Evolutionary conservation across 179 eudicot species (phyloP).

Genomic region (Corrigiola litoralis): DNA sequence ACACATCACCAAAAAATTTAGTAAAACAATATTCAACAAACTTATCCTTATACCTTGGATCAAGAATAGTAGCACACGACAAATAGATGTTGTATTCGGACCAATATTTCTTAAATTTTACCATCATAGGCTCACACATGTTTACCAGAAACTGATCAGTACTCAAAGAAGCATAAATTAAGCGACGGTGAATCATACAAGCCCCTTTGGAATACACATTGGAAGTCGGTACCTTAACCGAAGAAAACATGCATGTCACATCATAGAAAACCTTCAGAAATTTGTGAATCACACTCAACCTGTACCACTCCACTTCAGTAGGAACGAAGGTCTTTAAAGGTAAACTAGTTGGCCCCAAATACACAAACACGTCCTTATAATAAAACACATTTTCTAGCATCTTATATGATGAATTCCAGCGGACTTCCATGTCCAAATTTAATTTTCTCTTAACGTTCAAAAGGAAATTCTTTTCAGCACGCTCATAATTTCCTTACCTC

Average conservation of each 20-base stretch:
- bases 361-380: neutral
- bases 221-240: neutral
- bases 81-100: neutral
- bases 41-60: conserved; percentile 7
- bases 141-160: neutral
- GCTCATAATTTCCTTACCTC: neutral
- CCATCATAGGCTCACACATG: neutral
- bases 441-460: neutral
- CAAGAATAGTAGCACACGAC: conserved; percentile 9
- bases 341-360: neutral
- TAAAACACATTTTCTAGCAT: conserved; percentile 2
- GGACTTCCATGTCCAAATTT: neutral
- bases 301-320: neutral
- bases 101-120: conserved; percentile 10
- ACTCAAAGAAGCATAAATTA: neutral
- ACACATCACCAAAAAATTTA: neutral
- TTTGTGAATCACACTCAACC: neutral
- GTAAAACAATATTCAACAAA: conserved; percentile 8
- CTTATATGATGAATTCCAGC: too few relatives aligned
- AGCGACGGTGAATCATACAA: neutral
- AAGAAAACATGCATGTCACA: neutral
- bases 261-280: conserved; percentile 12
- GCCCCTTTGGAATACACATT: neutral
- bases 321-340: neutral
- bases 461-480: too few relatives aligned